Conservation (phyloP, 1,284 basidiomycete genomes). For the Boletus hoseneyae region DNA sequence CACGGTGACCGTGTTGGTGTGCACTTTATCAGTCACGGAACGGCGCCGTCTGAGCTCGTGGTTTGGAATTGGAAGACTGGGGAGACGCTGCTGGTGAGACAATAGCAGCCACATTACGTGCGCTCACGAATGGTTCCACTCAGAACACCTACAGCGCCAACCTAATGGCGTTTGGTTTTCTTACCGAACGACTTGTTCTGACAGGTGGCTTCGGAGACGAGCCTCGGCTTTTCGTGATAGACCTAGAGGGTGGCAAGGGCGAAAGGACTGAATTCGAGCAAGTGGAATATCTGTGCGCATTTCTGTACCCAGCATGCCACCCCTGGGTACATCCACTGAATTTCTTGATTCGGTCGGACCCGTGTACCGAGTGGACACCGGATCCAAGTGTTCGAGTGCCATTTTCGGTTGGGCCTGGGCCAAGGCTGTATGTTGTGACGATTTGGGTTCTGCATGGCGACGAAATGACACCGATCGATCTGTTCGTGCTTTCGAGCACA, state of each 20-base stretch:
- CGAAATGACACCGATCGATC: slow-evolving; percentile 33
- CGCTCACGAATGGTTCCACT: slow-evolving; percentile 5
- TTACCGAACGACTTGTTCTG: slow-evolving; percentile 42
- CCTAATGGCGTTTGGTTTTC: slow-evolving; percentile 45
- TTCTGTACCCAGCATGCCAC: slow-evolving; percentile 40
- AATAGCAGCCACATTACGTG: not conserved
- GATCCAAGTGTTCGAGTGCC: slow-evolving; percentile 37
- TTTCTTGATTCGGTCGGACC: slow-evolving; percentile 55
- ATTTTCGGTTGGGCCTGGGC: slow-evolving; percentile 44
- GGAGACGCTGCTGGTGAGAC: slow-evolving; percentile 42
- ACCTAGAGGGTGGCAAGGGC: slow-evolving; percentile 25
- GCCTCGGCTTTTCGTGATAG: slow-evolving; percentile 32
- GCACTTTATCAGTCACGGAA: slow-evolving; percentile 35
- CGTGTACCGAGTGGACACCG: slow-evolving; percentile 45
- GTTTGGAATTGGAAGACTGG: slow-evolving; percentile 65
- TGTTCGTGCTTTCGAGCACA: slow-evolving; percentile 49
- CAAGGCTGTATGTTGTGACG: slow-evolving; percentile 49
- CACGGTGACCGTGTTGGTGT: slow-evolving; percentile 48
- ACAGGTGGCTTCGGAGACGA: slow-evolving; percentile 27
- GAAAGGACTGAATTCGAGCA: slow-evolving; percentile 30
- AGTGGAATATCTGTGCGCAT: slow-evolving; percentile 35
- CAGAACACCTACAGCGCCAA: slow-evolving; percentile 37
- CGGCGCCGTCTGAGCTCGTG: slow-evolving; percentile 41
- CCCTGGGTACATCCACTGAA: slow-evolving; percentile 27
- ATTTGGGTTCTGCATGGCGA: slow-evolving; percentile 35